Base-by-base conservation (phyloP, 2,329 filamentous ascomycete species). In the Colletotrichum sp. region DNA sequence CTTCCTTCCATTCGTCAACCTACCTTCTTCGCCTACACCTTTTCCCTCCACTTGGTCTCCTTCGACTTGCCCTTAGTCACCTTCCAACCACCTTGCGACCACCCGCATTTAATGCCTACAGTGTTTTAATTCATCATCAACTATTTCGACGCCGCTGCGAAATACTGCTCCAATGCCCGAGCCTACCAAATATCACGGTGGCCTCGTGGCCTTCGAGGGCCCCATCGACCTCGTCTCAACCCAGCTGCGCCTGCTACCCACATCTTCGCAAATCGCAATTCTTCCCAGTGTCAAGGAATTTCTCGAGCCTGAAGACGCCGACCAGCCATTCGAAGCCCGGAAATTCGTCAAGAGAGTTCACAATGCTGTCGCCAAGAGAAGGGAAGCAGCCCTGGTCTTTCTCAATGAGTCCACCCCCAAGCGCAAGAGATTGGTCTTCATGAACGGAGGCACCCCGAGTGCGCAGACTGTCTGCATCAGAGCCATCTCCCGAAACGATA, bases 131-230 rank as follows among this genome's bases (percentile, higher is more conserved):
- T 39, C 24, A 30, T n/a, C 26, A 21, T 28, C 28, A 36, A 28
- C n/a, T 5, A n/a, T 64, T 24, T 18, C 62, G 32, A 39, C 32
- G 12, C 21, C 21, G 26, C 36, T 16, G 6, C 34, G 13, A 13
- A 4, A 60, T n/a, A 30, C 68, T 28, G 8, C n/a, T 26, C 8
- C 62, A 36, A 78, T 78, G 77, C 55, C 65, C 72, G 63, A 76
- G 39, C 15, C 69, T 69, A 39, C 78, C 34, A 76, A 80, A 32
- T 81, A 83, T 65, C 79, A 85, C 72, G 91, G 91, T 63, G 90
- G 87, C 80, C 83, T 93, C 69, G 86, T 93, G 68, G 90, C 91
- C 77, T 88, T 93, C 72, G 92, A 93, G 80, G 92, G 92, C 8
- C 86, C 90, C 36, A 79, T 83, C 28, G 88, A 92, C 62, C 84